Evolutionary conservation across 148 eudicot species (phyloP), one percentile per base, ranked within the genome.

Genomic region (Heliamphora exappendiculata): DNA sequence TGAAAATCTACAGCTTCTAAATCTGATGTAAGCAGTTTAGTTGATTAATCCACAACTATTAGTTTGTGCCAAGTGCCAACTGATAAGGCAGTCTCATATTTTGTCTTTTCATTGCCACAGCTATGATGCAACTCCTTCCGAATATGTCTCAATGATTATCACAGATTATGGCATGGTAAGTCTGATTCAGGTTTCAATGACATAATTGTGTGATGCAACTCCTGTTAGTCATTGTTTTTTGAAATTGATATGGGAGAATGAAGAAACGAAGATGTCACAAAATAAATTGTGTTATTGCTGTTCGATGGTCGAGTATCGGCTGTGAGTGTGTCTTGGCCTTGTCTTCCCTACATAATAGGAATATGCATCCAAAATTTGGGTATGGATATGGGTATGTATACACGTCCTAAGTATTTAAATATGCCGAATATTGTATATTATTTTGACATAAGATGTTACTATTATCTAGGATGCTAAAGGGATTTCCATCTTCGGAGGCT

Each of bases 151-250:
- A n/a, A 88, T 95, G 97, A 91, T 95, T 47, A 87, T 95, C 70
- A 91, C 97, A 19, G 98, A 95, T 78, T 91, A 87, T 80, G 98
- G 98, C 86, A 88, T 91, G 98, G 98, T 95, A 83, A 89, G 97
- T 86, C 68, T 59, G 33, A 62, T 72, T 33, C 31, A 22, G 63
- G 37, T 67, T 76, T 36, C 64, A 24, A 50, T 50, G 11, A 1
- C 16, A 33, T 67, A 7, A 7, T 17, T 3, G 14, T 26, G 7
- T 50, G 55, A 36, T 12, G 50, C 29, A 12, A 13, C 53, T 44
- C 33, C 37, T 70, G 7, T 31, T 47, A 49, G 53, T 47, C 34
- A 29, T 24, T 70, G 26, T 70, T 53, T 14, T 49, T 45, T 50
- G 57, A 68, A 19, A 39, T 68, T 12, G 19, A 13, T 42, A 6